Conservation (phyloP, 1,284 basidiomycete genomes). For the Apiotrichum porosum region DNA sequence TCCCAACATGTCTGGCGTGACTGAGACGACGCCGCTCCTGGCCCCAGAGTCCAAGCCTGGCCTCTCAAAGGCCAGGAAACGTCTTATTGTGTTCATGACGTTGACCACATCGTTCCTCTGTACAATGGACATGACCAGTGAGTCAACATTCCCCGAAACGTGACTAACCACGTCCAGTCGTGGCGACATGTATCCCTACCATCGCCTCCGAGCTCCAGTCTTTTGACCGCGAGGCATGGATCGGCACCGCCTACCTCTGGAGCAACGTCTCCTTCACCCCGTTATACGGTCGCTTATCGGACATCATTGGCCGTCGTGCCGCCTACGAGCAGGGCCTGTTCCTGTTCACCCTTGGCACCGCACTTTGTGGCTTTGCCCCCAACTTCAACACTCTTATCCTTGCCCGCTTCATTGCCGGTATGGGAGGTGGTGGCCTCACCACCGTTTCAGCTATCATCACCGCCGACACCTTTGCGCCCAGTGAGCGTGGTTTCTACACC, state of each 20-base stretch:
- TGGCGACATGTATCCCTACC: constrained; percentile 29
- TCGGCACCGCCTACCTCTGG: constrained; percentile 34
- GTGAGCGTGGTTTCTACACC: constrained; percentile 44
- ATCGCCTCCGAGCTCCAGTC: constrained; percentile 27
- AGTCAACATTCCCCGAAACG: background rate
- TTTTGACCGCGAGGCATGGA: constrained; percentile 30
- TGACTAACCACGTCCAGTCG: constrained; percentile 14
- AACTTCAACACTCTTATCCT: constrained; percentile 11
- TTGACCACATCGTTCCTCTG: constrained; percentile 24
- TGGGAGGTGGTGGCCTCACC: constrained; percentile 30
- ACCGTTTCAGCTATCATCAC: constrained; percentile 44
- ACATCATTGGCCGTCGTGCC: constrained; percentile 23
- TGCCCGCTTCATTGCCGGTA: constrained; percentile 30
- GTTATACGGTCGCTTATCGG: constrained; percentile 27
- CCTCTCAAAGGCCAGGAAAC: constrained; percentile 6
- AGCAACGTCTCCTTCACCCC: constrained; percentile 31
- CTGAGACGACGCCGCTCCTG: constrained; percentile 9
- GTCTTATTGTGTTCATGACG: constrained; percentile 21
- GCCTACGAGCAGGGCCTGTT: constrained; percentile 23
- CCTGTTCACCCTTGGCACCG: constrained; percentile 29
- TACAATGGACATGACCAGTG: constrained; percentile 27
- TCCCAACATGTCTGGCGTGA: too few relatives aligned
- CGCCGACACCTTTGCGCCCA: constrained; percentile 42
- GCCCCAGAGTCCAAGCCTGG: background rate
- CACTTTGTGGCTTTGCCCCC: constrained; percentile 19